Conservation (phyloP, 116 monocot species). For the Trichopus zeylanicus region DNA sequence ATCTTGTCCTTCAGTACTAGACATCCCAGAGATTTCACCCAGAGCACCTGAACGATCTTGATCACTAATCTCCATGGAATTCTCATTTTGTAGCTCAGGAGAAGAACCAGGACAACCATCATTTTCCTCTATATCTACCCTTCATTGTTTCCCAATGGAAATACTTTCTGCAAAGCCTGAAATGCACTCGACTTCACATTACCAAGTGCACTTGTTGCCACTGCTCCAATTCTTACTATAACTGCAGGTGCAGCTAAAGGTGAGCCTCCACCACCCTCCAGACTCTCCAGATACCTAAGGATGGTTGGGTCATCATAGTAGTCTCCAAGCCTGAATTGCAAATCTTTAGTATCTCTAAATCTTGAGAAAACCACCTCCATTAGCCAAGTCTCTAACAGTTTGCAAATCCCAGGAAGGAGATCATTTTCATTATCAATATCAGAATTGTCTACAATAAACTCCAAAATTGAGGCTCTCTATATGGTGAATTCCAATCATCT, state of each 20-base stretch:
- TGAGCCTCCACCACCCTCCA: conserved; percentile 57
- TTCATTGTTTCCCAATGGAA: conserved; percentile 35
- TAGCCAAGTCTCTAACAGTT: conserved; percentile 85
- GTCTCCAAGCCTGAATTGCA: conserved; percentile 62
- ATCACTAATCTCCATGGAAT: conserved; percentile 3
- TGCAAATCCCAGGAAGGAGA: conserved; percentile 83
- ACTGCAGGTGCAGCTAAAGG: conserved; percentile 86
- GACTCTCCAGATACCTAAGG: conserved; percentile 65
- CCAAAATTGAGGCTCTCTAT: conserved; percentile 57
- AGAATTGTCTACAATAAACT: conserved; percentile 63
- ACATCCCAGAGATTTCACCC: conserved; percentile 17
- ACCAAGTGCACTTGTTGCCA: conserved; percentile 66
- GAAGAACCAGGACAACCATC: conserved; percentile 4
- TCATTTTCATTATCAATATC: conserved; percentile 37
- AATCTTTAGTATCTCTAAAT: conserved; percentile 74
- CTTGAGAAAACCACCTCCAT: conserved; percentile 62
- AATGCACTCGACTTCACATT: conserved; percentile 66
- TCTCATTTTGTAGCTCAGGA: conserved; percentile 20
- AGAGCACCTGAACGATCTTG: conserved; percentile 10
- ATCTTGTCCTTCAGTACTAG: conserved; percentile 14
- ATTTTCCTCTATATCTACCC: conserved; percentile 11
- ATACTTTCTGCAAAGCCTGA: conserved; percentile 64
- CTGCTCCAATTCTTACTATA: conserved; percentile 74
- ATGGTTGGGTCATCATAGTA: conserved; percentile 88
- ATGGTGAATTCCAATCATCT: conserved; percentile 52